Percentiles rank a stretch among this genome's conserved stretches.
Conservation (phyloP, 1,284 basidiomycete species). For the Malassezia japonica region DNA sequence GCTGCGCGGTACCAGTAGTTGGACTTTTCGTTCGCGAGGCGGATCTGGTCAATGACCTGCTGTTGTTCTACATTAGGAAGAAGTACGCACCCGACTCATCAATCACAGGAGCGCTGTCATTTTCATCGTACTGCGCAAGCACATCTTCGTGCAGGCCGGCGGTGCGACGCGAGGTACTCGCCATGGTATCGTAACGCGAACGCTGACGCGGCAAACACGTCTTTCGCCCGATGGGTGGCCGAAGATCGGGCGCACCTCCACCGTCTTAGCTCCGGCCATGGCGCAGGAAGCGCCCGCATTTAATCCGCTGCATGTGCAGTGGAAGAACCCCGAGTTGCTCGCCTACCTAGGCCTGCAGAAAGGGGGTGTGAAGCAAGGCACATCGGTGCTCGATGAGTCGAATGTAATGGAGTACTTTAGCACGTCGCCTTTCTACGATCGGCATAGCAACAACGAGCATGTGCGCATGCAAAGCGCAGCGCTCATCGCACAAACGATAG, state of each 20-base stretch:
- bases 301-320: conserved; percentile 31
- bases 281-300: conserved; percentile 1
- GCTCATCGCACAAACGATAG: conserved; percentile 2
- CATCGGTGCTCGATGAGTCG: conserved; percentile 21
- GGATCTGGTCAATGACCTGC: conserved; percentile 28
- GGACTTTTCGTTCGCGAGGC: conserved; percentile 29
- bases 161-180: background rate
- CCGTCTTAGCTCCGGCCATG: background rate
- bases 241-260: background rate
- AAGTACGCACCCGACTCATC: conserved; percentile 15
- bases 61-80: conserved; percentile 28
- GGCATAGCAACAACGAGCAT: conserved; percentile 40
- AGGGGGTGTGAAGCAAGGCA: background rate
- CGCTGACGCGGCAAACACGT: background rate
- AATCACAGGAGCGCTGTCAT: no score
- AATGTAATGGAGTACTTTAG: conserved; percentile 42
- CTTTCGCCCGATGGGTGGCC: no score
- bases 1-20: conserved; percentile 38
- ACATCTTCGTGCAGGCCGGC: conserved; percentile 18
- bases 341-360: conserved; percentile 27
- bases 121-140: conserved; percentile 30
- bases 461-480: conserved; percentile 41
- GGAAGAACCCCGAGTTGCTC: conserved; percentile 39
- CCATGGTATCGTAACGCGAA: background rate
- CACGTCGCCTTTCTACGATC: conserved; percentile 40